phyloP scores from a whole-genome alignment of 2,329 filamentous ascomycete genomes.

The Lecanoromycetidae sp. region DNA sequence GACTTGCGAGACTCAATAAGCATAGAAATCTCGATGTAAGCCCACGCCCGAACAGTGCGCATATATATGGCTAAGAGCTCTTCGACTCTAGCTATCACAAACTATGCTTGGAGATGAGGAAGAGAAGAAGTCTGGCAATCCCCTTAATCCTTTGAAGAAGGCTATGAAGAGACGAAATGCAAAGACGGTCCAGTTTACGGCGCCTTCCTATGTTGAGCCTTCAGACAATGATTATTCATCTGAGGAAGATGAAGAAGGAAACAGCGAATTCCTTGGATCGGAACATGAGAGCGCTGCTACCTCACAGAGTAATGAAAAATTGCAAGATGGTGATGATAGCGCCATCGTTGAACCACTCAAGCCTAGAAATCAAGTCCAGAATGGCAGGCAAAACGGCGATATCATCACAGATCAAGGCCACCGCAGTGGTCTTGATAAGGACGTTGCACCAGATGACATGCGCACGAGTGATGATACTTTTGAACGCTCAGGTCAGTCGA shows the following conservation, averaged over 20 bases:
- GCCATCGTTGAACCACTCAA: constrained; percentile 35
- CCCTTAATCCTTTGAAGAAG: constrained; percentile 70
- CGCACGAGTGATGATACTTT: constrained; percentile 57
- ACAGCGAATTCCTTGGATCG: constrained; percentile 23
- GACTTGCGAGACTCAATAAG: constrained; percentile 87
- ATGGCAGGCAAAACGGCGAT: constrained; percentile 18
- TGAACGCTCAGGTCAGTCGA: constrained; percentile 31
- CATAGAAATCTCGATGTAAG: constrained; percentile 94
- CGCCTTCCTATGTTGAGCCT: constrained; percentile 78
- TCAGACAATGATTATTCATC: constrained; percentile 76
- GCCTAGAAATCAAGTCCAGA: constrained; percentile 20
- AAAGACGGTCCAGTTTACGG: constrained; percentile 76
- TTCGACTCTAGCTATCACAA: constrained; percentile 44
- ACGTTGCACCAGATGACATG: constrained; percentile 26
- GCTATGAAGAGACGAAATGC: constrained; percentile 69
- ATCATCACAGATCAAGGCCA: constrained; percentile 27
- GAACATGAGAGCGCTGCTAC: constrained; percentile 20
- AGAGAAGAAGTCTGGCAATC: constrained; percentile 75
- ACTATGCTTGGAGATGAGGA: constrained; percentile 61
- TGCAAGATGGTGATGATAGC: constrained; percentile 29
- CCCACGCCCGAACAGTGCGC: constrained; percentile 4
- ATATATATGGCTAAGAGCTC: neutral
- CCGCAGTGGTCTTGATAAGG: constrained; percentile 20
- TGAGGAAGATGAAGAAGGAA: constrained; percentile 55
- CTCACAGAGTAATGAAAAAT: constrained; percentile 13